A percentile compares a stretch with the other conserved stretches of the same genome.
phyloP scores from a whole-genome alignment of 2,329 filamentous ascomycete genomes.

The Pseudopyrenochaeta lycopersici region DNA sequence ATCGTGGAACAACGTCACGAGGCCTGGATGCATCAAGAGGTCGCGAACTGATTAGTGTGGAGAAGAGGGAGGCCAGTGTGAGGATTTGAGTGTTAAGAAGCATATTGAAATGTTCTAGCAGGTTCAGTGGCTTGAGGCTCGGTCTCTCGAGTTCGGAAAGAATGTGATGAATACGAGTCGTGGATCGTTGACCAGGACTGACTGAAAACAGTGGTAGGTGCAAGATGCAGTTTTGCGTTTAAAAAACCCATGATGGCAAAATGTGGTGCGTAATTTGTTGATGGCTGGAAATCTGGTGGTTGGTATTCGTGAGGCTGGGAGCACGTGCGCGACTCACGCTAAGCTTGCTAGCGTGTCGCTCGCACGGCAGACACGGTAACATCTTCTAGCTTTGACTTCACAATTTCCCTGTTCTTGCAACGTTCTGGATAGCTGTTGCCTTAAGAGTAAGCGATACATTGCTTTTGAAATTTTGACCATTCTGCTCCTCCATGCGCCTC shows the following conservation, averaged over 20 bases:
- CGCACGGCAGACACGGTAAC: not conserved
- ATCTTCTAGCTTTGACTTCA: not conserved
- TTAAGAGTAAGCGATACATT: too few species aligned
- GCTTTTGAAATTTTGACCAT: not conserved
- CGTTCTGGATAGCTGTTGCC: not conserved
- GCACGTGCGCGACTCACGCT: constrained; percentile 15
- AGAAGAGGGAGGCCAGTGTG: constrained; percentile 29
- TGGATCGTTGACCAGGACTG: constrained; percentile 15
- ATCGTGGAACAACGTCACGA: constrained; percentile 28
- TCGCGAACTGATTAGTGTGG: constrained; percentile 30
- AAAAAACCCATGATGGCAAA: constrained; percentile 28
- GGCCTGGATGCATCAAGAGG: constrained; percentile 34
- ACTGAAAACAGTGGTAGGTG: constrained; percentile 7
- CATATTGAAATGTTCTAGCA: constrained; percentile 33
- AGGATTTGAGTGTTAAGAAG: constrained; percentile 32
- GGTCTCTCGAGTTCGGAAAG: constrained; percentile 8
- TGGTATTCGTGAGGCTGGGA: constrained; percentile 34
- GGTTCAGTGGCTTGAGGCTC: constrained; percentile 9
- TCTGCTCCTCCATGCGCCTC: not conserved
- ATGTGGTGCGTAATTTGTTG: constrained; percentile 22
- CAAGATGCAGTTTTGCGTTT: constrained; percentile 22
- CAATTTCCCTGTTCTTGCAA: not conserved
- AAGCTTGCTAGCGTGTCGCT: not conserved
- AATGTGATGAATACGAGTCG: constrained; percentile 16
- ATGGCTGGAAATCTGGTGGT: constrained; percentile 43